A percentile compares a stretch with the other conserved stretches of the same genome.
phyloP scores from a whole-genome alignment of 352 stramenopile species.

The Lagenidium giganteum region DNA sequence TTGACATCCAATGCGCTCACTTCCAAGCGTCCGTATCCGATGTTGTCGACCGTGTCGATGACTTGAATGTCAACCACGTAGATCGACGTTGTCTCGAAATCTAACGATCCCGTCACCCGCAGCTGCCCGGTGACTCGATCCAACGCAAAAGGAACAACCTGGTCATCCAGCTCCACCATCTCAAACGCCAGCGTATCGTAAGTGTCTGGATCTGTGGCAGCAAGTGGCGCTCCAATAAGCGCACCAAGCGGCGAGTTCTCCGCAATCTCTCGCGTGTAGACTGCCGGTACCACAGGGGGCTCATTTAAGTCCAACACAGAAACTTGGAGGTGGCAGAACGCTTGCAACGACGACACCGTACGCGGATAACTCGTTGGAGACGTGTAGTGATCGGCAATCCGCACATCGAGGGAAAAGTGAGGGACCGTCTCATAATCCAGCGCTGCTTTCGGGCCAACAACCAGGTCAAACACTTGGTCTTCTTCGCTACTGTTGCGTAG shows the following conservation, averaged over 20 bases:
- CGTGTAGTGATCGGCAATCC: slow-evolving; percentile 20
- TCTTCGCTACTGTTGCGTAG: neutral
- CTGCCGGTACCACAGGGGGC: slow-evolving; percentile 21
- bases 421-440: slow-evolving; percentile 16
- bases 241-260: slow-evolving; percentile 28
- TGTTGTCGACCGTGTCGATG: slow-evolving; percentile 11
- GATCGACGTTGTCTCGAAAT: slow-evolving; percentile 21
- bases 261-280: slow-evolving; percentile 16
- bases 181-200: slow-evolving; percentile 12
- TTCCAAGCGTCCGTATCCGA: slow-evolving; percentile 14
- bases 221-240: slow-evolving; percentile 11
- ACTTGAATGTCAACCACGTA: slow-evolving; percentile 22
- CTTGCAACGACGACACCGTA: slow-evolving; percentile 32
- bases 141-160: slow-evolving; percentile 28
- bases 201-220: slow-evolving; percentile 11
- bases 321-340: slow-evolving; percentile 27
- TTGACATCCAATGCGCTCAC: slow-evolving; percentile 40
- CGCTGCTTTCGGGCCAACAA: slow-evolving; percentile 4
- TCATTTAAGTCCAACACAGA: slow-evolving; percentile 44
- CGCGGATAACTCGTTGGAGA: slow-evolving; percentile 1
- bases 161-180: neutral
- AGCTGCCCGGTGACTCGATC: slow-evolving; percentile 31
- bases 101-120: slow-evolving; percentile 14
- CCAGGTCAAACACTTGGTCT: too few species aligned
- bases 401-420: slow-evolving; percentile 7